Evolutionary conservation across 306 rosid species (phyloP).

Genomic region (Trichosanthes truncata): DNA sequence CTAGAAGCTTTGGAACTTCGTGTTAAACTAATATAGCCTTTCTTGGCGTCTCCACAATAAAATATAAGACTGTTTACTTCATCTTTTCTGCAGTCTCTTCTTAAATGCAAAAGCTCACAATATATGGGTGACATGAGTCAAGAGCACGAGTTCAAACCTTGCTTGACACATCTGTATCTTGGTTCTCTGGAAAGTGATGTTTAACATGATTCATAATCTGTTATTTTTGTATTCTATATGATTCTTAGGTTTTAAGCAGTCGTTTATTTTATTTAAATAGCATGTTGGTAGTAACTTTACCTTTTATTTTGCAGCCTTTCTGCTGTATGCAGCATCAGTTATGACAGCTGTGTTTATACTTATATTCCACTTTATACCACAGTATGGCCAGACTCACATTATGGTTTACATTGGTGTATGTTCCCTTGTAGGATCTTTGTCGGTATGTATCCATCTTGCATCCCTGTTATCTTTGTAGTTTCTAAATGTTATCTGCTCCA

Average conservation of each 20-base stretch:
- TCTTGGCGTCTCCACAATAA: background rate
- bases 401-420: conserved; percentile 98
- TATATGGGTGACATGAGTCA: background rate
- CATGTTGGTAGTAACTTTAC: background rate
- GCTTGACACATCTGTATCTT: background rate
- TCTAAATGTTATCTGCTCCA: background rate
- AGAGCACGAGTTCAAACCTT: background rate
- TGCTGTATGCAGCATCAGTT: conserved; percentile 71
- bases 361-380: conserved; percentile 72
- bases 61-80: background rate
- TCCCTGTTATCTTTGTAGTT: conserved; percentile 7
- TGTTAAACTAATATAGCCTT: background rate
- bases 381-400: conserved; percentile 95
- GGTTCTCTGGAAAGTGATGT: background rate
- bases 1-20: background rate
- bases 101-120: background rate
- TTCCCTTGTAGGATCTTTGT: conserved; percentile 93
- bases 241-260: background rate
- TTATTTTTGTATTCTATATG: background rate
- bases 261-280: background rate
- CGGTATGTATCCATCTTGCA: conserved; percentile 50
- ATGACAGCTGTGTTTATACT: conserved; percentile 66
- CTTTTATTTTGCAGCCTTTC: conserved; percentile 61
- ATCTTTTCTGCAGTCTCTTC: background rate
- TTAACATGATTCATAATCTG: background rate